Percentiles rank a stretch among this genome's conserved stretches.
Conservation (phyloP, 768 basidiomycete genomes). For the Mycena venus region DNA sequence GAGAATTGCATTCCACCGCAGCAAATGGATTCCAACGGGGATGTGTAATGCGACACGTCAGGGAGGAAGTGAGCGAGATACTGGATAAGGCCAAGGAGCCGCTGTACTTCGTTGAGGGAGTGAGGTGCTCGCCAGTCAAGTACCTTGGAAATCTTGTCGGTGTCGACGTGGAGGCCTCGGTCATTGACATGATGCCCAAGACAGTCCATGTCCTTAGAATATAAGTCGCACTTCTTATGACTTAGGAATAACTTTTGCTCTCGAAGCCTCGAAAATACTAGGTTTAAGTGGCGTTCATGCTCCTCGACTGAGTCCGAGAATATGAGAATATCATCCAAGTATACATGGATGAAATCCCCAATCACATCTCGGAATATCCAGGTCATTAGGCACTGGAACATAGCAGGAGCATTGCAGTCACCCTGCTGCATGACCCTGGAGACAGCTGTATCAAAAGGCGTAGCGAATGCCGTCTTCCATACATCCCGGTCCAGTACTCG, state of each 20-base stretch:
- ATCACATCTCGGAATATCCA: slow-evolving; percentile 53
- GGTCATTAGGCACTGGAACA: slow-evolving; percentile 44
- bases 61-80: slow-evolving; percentile 9
- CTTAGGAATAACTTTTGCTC: slow-evolving; percentile 48
- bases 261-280: slow-evolving; percentile 46
- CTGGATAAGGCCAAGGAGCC: background rate
- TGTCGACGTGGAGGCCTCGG: slow-evolving; percentile 44
- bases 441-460: background rate
- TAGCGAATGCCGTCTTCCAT: slow-evolving; percentile 3
- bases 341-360: slow-evolving; percentile 55
- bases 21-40: slow-evolving; percentile 1
- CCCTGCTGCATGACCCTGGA: slow-evolving; percentile 15
- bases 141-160: slow-evolving; percentile 32
- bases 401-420: background rate
- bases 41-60: background rate
- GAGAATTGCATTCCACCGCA: background rate
- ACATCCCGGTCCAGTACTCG: slow-evolving; percentile 39
- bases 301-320: slow-evolving; percentile 53
- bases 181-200: too few relatives aligned
- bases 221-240: too few relatives aligned
- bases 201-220: too few relatives aligned
- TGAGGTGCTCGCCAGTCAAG: too few relatives aligned
- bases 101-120: background rate
- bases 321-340: slow-evolving; percentile 61
- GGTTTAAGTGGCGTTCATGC: slow-evolving; percentile 48